Conservation (phyloP, 192 early-diverging fungal genomes). For the Globomyces pollinis-pini region DNA sequence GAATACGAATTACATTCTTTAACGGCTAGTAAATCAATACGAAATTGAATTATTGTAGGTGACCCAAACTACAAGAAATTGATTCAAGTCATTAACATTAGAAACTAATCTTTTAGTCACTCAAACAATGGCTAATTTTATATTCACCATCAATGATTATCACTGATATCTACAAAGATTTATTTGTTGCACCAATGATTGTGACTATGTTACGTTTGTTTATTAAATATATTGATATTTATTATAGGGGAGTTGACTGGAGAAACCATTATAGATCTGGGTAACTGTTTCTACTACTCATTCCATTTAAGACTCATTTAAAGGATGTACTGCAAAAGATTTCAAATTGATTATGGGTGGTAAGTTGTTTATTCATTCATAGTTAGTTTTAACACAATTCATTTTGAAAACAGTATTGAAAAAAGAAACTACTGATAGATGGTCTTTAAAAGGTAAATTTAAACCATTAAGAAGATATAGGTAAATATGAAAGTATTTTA, state of each 20-base stretch:
- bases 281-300: background rate
- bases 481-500: too few species aligned
- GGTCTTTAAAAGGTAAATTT: conserved; percentile 20
- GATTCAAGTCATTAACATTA: background rate
- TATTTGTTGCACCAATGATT: conserved; percentile 15
- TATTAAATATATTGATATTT: conserved; percentile 16
- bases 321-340: conserved; percentile 14
- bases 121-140: conserved; percentile 23
- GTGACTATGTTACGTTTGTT: conserved; percentile 7
- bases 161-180: conserved; percentile 17
- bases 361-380: too few species aligned
- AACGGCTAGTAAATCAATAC: background rate
- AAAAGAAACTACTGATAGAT: conserved; percentile 12
- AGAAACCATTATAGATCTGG: conserved; percentile 20
- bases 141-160: conserved; percentile 17
- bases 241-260: background rate
- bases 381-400: conserved; percentile 11
- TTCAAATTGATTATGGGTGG: conserved; percentile 16
- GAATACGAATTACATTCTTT: background rate
- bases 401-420: conserved; percentile 17
- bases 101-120: conserved; percentile 9
- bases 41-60: background rate
- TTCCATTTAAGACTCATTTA: conserved; percentile 12
- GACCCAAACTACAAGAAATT: conserved; percentile 9
- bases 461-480: too few species aligned